phyloP scores from a whole-genome alignment of 225 moss, liverwort and hornwort species.

The Bryoerythrophyllum caledonicum region DNA sequence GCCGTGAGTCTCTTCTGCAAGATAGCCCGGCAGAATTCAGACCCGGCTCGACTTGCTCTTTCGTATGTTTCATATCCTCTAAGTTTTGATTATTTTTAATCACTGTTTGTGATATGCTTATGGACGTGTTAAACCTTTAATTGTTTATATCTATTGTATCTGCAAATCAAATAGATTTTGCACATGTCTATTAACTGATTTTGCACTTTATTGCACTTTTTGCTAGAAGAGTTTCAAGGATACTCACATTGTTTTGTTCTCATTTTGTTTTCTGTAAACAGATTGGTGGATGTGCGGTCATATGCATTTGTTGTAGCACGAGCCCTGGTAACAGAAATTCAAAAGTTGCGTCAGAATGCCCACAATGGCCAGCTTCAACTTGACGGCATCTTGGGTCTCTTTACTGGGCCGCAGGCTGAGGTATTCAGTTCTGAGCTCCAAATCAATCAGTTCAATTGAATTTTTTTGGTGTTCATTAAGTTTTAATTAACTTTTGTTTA shows the following conservation, averaged over 20 bases:
- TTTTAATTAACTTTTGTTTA: neutral
- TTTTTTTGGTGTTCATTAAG: neutral
- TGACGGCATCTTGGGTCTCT: constrained; percentile 54
- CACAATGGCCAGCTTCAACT: constrained; percentile 47
- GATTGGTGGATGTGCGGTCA: constrained; percentile 66
- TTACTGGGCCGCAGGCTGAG: constrained; percentile 52
- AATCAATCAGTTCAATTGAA: neutral
- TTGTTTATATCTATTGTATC: neutral
- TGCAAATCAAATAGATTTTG: neutral
- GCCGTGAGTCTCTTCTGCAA: constrained; percentile 72
- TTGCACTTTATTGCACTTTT: neutral
- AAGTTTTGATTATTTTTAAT: neutral
- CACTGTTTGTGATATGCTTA: neutral
- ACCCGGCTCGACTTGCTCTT: constrained; percentile 64
- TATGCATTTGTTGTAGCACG: constrained; percentile 77
- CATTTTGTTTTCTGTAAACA: constrained; percentile 20
- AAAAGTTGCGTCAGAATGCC: constrained; percentile 50
- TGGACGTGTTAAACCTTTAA: neutral
- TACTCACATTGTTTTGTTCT: neutral
- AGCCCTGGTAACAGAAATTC: constrained; percentile 65
- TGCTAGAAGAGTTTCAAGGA: neutral
- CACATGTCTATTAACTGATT: neutral
- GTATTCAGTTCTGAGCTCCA: constrained; percentile 4
- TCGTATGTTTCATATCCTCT: constrained; percentile 39
- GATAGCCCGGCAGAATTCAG: constrained; percentile 55